phyloP scores from a whole-genome alignment of 306 rosid genomes.

The Abrus pulchellus region DNA sequence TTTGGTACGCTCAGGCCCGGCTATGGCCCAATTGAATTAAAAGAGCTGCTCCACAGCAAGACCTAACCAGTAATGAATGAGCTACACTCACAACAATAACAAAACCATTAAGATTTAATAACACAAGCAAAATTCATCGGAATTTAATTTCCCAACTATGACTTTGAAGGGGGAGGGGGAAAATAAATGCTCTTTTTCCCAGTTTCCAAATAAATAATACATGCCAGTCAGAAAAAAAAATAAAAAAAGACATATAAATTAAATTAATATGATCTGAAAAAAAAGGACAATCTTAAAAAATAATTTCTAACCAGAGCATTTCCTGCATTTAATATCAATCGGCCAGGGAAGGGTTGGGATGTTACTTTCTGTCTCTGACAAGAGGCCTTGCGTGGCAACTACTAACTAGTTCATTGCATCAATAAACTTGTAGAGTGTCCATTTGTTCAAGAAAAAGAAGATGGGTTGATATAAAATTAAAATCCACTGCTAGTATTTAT shows the following conservation, averaged over 20 bases:
- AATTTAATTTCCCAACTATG: slow-evolving; percentile 19
- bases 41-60: slow-evolving; percentile 11
- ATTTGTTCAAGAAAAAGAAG: neutral
- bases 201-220: slow-evolving; percentile 3
- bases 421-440: slow-evolving; percentile 10
- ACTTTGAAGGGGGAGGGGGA: neutral
- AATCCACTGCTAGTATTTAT: slow-evolving; percentile 9
- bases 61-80: slow-evolving; percentile 37
- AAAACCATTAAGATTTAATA: neutral
- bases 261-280: neutral
- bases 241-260: no score
- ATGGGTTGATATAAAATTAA: neutral
- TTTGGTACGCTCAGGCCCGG: slow-evolving; percentile 54
- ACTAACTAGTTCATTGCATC: slow-evolving; percentile 43
- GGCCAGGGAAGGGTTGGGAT: slow-evolving; percentile 41
- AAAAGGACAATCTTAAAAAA: slow-evolving; percentile 1
- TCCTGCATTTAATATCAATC: slow-evolving; percentile 27
- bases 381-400: slow-evolving; percentile 28
- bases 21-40: slow-evolving; percentile 49
- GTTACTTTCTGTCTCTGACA: slow-evolving; percentile 50
- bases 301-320: neutral
- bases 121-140: neutral
- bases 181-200: neutral
- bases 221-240: no score
- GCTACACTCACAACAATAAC: neutral